Evolutionary conservation across 352 stramenopile genomes (phyloP).

Genomic region (Pythium utonaiense): DNA sequence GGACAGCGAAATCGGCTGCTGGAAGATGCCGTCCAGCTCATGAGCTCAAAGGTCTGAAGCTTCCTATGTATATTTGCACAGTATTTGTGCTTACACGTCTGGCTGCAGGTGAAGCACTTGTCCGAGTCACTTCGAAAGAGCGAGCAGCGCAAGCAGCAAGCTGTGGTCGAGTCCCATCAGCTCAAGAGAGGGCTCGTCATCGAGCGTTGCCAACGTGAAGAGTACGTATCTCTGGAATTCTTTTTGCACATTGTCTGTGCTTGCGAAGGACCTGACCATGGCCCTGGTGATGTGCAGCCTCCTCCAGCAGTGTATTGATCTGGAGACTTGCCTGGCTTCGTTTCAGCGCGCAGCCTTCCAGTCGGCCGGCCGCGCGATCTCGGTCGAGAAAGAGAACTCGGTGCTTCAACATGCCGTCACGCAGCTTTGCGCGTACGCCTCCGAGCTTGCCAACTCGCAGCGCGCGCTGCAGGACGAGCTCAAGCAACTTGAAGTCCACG

Average conservation of each 20-base stretch:
- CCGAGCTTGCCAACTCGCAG: constrained; percentile 43
- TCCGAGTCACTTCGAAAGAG: constrained; percentile 28
- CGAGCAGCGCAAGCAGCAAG: constrained; percentile 19
- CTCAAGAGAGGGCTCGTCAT: constrained; percentile 55
- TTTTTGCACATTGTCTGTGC: background rate
- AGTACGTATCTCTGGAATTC: constrained; percentile 27
- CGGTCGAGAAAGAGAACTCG: constrained; percentile 47
- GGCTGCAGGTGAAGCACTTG: constrained; percentile 29
- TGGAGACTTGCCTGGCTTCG: constrained; percentile 45
- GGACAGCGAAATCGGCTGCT: constrained; percentile 47
- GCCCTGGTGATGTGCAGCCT: constrained; percentile 26
- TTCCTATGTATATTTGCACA: background rate
- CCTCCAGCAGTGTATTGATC: constrained; percentile 42
- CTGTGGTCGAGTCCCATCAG: constrained; percentile 23
- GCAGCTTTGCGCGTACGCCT: constrained; percentile 54
- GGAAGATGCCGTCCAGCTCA: constrained; percentile 33
- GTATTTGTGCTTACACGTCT: background rate
- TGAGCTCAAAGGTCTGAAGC: constrained; percentile 33
- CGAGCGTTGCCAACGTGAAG: constrained; percentile 51
- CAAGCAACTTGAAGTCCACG: constrained; percentile 43
- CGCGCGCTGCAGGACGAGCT: constrained; percentile 45
- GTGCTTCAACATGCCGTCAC: constrained; percentile 41
- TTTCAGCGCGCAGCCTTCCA: constrained; percentile 34
- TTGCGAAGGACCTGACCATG: background rate
- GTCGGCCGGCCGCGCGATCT: constrained; percentile 31